phyloP scores from a whole-genome alignment of 2,329 filamentous ascomycete genomes.

The Endocalyx cinctus region DNA sequence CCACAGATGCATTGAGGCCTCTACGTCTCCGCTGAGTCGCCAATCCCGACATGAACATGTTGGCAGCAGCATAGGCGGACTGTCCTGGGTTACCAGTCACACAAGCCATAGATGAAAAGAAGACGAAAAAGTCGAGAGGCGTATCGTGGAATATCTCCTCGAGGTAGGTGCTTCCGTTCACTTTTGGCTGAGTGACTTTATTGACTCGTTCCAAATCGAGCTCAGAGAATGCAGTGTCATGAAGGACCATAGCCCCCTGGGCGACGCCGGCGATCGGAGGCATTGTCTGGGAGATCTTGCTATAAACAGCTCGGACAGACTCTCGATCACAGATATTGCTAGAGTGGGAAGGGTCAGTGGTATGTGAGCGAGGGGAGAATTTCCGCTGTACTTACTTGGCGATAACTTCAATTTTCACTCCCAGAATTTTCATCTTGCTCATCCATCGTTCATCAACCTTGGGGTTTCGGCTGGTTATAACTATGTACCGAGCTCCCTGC shows the following conservation, averaged over 20 bases:
- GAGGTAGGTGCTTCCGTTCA: slow-evolving; percentile 28
- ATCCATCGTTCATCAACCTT: slow-evolving; percentile 26
- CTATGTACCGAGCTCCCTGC: slow-evolving; percentile 32
- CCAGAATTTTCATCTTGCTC: slow-evolving; percentile 10
- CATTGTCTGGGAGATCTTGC: slow-evolving; percentile 14
- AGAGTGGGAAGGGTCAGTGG: too few species aligned
- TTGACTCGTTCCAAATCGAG: slow-evolving; percentile 23
- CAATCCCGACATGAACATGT: slow-evolving; percentile 7
- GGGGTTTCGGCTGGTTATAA: slow-evolving; percentile 34
- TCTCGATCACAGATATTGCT: slow-evolving; percentile 18
- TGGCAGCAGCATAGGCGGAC: slow-evolving; percentile 9
- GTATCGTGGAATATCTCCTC: slow-evolving; percentile 24
- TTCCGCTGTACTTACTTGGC: not conserved
- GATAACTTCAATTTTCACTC: slow-evolving; percentile 4
- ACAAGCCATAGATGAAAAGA: slow-evolving; percentile 3
- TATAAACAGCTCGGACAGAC: slow-evolving; percentile 8
- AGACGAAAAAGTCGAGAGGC: slow-evolving; percentile 19
- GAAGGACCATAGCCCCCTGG: slow-evolving; percentile 40
- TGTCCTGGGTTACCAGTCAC: slow-evolving; percentile 6
- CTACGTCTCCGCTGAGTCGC: slow-evolving; percentile 4
- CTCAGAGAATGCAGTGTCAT: slow-evolving; percentile 29
- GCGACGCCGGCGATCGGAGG: slow-evolving; percentile 36
- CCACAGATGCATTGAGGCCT: slow-evolving; percentile 6
- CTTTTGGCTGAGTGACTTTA: slow-evolving; percentile 30
- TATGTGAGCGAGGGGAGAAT: not conserved